Evolutionary conservation across 2,329 filamentous ascomycete species (phyloP), one percentile per base, ranked within the genome.

Genomic region (Keithomyces neogunnii): DNA sequence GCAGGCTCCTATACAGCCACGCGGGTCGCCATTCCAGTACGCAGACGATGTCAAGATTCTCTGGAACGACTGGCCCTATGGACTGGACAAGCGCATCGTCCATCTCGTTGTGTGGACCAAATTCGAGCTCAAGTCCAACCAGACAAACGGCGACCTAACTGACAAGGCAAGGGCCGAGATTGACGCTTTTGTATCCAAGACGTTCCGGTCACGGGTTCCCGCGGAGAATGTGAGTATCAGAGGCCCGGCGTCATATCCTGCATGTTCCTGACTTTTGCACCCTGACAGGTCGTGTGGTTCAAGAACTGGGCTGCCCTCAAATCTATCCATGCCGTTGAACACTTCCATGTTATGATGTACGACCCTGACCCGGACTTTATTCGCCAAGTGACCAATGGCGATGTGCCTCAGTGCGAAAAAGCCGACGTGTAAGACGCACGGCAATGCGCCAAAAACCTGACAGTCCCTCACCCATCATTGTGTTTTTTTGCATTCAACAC

Each of bases 91-190:
- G 45, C 76, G 79, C 48, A 91, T 96, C 56, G 80, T 88, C 13
- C 92, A 96, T 65, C 73, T 96, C 3, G 88, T 96, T 4, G 82
- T 96, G 10, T 97, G 92, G 92, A 93, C 88, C 46, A 96, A 96
- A 68, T 96, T 95, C 62, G 75, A 79, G 46, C 73, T 96, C 29
- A 76, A 82, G 49, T 86, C 90, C 52, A 84, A 93, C 59, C 67
- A 70, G 3, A 62, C 52, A 72, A 80, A 82, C 0, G 85, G 81
- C 11, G 82, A 89, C 56, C 69, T 95, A 63, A 89, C 85, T 1
- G 73, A 79, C 3, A 67, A 75, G 54, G 81, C 82, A 6, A 77
- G 83, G 47, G 69, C 67, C 19, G 73, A 82, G 62, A 88, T 96
- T 55, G 81, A 91, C 42, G 73, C 69, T 4, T 96, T 82, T 64